Evolutionary conservation across 1,284 basidiomycete species (phyloP), one percentile per base, ranked within the genome.

Genomic region (Rugosomyces carneus): DNA sequence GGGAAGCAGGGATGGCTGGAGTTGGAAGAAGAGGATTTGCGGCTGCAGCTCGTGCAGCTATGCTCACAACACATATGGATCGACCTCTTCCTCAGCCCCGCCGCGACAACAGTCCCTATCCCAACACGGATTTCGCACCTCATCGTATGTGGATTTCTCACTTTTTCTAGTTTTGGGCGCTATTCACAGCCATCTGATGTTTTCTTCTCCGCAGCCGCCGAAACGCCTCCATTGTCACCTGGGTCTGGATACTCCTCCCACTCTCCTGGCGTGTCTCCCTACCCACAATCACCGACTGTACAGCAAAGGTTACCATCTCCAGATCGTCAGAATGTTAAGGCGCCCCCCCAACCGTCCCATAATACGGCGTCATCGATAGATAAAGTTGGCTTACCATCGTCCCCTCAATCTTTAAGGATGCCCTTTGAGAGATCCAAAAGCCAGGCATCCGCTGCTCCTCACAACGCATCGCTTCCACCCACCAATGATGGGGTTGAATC

Each of bases 1-100:
- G 89, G 1, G 81, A 76, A 51, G 89, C 89, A 5, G 90, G 90
- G 0, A 93, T 93, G 89, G 90, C 90, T 0, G 90, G 90, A 13
- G 89, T 93, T 1, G 90, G 90, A 3, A 69, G 90, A 49, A 71
- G 90, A 51, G 90, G 87, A 0, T 93, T 93, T 53, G 85, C 84
- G 1, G 87, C 89, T 6, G 89, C 79, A 6, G 84, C 87, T 29
- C 72, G 80, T 34, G 81, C 81, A 0, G 85, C 83, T 1, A 73
- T 86, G 75, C 75, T 83, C 53, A 60, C 63, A 46, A 43, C 53
- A 44, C 55, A 59, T 24, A 45, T 48, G 63, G 55, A 65, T 63
- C 31, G 55, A 3, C 42, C 52, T 24, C 40, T 49, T 18, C 42
- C 44, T 8, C 50, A 52, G 37, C 43, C 47, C 7, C 52, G 59